Percentiles rank a stretch among this genome's conserved stretches.
Evolutionary conservation across 768 basidiomycete genomes (phyloP).

Genomic region (Boletus tomentosulus): DNA sequence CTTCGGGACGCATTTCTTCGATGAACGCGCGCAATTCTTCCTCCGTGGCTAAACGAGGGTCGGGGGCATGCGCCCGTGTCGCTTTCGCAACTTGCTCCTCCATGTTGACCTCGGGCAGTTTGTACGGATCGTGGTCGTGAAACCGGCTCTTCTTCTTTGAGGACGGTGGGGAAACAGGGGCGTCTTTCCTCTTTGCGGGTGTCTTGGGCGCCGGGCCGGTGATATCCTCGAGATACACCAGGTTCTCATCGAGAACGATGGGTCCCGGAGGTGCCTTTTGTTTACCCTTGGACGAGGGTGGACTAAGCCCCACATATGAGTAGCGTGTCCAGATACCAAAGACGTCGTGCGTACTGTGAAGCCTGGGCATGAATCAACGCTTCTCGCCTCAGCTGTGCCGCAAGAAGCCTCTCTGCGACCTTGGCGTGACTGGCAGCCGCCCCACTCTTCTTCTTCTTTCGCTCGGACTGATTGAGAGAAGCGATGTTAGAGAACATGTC

Average conservation of each 20-base stretch:
- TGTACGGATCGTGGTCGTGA: conserved; percentile 86
- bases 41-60: conserved; percentile 93
- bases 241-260: conserved; percentile 61
- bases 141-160: conserved; percentile 60
- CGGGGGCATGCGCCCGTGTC: conserved; percentile 59
- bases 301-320: conserved; percentile 9
- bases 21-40: conserved; percentile 92
- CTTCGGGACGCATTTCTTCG: conserved; percentile 93
- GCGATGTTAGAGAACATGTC: conserved; percentile 6
- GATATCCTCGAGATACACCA: conserved; percentile 88
- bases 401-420: conserved; percentile 87
- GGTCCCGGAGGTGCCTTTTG: conserved; percentile 42
- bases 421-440: conserved; percentile 82
- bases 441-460: conserved; percentile 88
- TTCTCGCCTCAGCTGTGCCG: conserved; percentile 88
- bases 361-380: conserved; percentile 64
- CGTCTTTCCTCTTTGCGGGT: conserved; percentile 32
- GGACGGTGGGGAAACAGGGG: conserved; percentile 40
- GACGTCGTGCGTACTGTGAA: conserved; percentile 35
- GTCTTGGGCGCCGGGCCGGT: conserved; percentile 52
- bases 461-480: conserved; percentile 54
- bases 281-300: conserved; percentile 38
- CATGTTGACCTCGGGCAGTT: conserved; percentile 79
- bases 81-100: conserved; percentile 59
- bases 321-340: not conserved